Evolutionary conservation across 352 stramenopile species (phyloP).

Genomic region (Thraustotheca clavata): DNA sequence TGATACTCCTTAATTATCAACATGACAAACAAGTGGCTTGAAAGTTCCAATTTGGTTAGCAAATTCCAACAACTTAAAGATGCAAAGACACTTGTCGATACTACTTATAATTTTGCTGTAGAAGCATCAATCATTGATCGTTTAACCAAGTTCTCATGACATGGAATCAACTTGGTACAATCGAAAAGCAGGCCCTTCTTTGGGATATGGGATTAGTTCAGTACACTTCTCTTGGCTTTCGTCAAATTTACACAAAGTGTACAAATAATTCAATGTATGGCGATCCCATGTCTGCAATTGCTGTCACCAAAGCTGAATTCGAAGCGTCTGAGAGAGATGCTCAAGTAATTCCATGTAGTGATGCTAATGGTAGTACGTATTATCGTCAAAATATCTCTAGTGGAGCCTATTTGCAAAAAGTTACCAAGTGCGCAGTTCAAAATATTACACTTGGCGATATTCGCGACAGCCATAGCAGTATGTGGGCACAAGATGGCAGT

Average conservation of each 20-base stretch:
- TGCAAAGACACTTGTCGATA: no score
- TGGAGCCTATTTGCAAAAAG: background rate
- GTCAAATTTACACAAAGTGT: background rate
- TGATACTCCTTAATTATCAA: no score
- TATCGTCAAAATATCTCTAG: constrained; percentile 5
- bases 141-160: no score
- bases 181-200: constrained; percentile 7
- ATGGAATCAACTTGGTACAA: background rate
- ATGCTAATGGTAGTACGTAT: background rate
- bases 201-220: constrained; percentile 17
- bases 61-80: background rate
- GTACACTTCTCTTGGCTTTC: background rate
- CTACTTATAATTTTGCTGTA: no score
- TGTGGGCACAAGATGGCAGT: constrained; percentile 13
- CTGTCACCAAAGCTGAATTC: constrained; percentile 3
- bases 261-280: background rate
- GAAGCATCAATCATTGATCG: no score
- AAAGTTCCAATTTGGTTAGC: constrained; percentile 1
- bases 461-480: background rate
- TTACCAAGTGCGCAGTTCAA: background rate
- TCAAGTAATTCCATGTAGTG: background rate
- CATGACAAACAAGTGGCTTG: constrained; percentile 11
- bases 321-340: background rate
- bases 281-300: background rate
- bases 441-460: background rate